Evolutionary conservation across 106 monocot species (phyloP).

Genomic region (Allium fistulosum): DNA sequence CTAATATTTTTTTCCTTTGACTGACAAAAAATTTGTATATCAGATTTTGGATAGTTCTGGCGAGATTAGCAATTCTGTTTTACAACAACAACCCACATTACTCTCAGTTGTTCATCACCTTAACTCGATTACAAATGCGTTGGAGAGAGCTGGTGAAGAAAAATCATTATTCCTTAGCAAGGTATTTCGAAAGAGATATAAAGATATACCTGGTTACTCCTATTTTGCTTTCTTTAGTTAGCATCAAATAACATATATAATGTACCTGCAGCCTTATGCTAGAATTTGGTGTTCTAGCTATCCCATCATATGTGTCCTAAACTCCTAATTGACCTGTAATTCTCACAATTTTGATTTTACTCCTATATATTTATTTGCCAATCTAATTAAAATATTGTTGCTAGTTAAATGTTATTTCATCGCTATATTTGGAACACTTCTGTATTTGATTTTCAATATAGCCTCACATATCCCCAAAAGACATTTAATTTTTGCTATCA

Average conservation of each 20-base stretch:
- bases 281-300: too few relatives aligned
- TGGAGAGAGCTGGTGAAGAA: conserved; percentile 78
- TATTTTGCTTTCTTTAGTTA: not conserved
- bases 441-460: too few relatives aligned
- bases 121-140: conserved; percentile 33
- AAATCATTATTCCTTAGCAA: conserved; percentile 74
- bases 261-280: too few relatives aligned
- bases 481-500: too few relatives aligned
- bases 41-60: conserved; percentile 29
- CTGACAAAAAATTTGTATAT: not conserved
- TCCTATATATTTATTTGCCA: not conserved
- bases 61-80: conserved; percentile 11
- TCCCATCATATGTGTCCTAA: too few relatives aligned
- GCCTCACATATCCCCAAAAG: too few relatives aligned
- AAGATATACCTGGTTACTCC: not conserved
- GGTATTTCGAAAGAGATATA: conserved; percentile 18
- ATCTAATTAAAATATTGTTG: not conserved
- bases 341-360: conserved; percentile 1
- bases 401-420: not conserved
- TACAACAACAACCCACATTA: conserved; percentile 52
- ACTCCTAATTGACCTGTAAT: too few relatives aligned
- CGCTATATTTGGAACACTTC: too few relatives aligned
- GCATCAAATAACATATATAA: not conserved
- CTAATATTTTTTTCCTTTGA: not conserved
- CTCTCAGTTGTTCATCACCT: conserved; percentile 52